Percentiles rank a stretch among this genome's conserved stretches.
phyloP scores from a whole-genome alignment of 179 eudicot species.

The Beta macrorhiza region DNA sequence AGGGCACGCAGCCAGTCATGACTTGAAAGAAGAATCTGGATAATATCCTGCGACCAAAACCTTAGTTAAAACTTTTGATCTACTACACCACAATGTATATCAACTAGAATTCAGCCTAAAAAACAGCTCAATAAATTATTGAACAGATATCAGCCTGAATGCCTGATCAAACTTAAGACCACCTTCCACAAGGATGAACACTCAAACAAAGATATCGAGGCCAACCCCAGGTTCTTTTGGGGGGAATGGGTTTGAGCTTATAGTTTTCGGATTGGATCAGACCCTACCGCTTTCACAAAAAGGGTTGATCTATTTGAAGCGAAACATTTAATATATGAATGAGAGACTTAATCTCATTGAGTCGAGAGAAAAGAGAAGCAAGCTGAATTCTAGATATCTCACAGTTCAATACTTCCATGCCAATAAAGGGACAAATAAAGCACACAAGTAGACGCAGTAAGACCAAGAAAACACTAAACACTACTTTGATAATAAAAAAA shows the following conservation, averaged over 20 bases:
- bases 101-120: neutral
- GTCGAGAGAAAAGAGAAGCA: neutral
- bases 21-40: constrained; percentile 43
- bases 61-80: neutral
- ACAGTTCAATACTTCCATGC: neutral
- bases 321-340: neutral
- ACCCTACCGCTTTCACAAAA: neutral
- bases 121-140: neutral
- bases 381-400: neutral
- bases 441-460: neutral
- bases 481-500: neutral
- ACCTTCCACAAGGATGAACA: neutral
- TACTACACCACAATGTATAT: neutral
- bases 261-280: too few species aligned
- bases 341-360: neutral
- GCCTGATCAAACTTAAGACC: neutral
- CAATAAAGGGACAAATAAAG: neutral
- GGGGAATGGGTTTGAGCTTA: neutral
- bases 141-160: neutral
- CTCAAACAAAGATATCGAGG: neutral
- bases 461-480: neutral
- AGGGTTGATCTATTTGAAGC: neutral
- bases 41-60: constrained; percentile 47
- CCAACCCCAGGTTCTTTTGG: neutral
- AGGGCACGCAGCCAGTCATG: constrained; percentile 90